phyloP scores from a whole-genome alignment of 352 stramenopile genomes.

The Aphanomyces cochlioides region DNA sequence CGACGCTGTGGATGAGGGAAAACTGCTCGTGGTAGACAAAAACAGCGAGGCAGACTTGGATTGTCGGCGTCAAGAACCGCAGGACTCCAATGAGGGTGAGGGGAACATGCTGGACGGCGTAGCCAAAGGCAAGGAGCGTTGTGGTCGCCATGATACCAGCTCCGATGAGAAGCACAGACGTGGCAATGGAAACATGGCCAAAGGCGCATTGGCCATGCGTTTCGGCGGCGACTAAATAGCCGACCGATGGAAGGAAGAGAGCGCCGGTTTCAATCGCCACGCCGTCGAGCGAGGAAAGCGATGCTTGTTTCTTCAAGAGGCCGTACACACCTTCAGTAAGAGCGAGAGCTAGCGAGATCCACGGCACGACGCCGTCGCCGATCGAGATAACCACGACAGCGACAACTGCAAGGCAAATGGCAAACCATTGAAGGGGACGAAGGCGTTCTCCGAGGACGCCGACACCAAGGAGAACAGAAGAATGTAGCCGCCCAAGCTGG shows the following conservation, averaged over 20 bases:
- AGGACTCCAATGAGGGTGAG: slow-evolving; percentile 8
- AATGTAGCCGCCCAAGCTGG: slow-evolving; percentile 19
- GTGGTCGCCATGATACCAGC: slow-evolving; percentile 4
- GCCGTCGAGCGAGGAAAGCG: neutral
- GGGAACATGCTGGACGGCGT: neutral
- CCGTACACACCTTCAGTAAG: neutral
- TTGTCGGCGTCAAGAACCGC: slow-evolving; percentile 1
- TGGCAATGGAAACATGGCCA: neutral
- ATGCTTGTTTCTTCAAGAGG: slow-evolving; percentile 11
- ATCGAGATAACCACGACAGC: slow-evolving; percentile 22
- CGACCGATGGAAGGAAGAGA: slow-evolving; percentile 1
- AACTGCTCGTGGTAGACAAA: slow-evolving; percentile 16
- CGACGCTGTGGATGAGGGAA: neutral
- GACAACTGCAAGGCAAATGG: slow-evolving; percentile 2
- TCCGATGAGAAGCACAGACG: neutral
- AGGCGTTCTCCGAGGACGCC: slow-evolving; percentile 9
- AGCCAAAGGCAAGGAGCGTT: slow-evolving; percentile 5
- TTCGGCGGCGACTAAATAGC: neutral
- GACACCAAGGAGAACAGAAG: slow-evolving; percentile 15
- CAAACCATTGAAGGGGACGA: slow-evolving; percentile 11
- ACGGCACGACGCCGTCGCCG: slow-evolving; percentile 5
- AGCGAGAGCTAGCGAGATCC: slow-evolving; percentile 6
- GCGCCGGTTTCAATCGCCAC: neutral
- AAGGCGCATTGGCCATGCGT: neutral
- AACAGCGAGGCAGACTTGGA: slow-evolving; percentile 6